phyloP scores from a whole-genome alignment of 768 basidiomycete species.

The Podaxis carcinomalis region DNA sequence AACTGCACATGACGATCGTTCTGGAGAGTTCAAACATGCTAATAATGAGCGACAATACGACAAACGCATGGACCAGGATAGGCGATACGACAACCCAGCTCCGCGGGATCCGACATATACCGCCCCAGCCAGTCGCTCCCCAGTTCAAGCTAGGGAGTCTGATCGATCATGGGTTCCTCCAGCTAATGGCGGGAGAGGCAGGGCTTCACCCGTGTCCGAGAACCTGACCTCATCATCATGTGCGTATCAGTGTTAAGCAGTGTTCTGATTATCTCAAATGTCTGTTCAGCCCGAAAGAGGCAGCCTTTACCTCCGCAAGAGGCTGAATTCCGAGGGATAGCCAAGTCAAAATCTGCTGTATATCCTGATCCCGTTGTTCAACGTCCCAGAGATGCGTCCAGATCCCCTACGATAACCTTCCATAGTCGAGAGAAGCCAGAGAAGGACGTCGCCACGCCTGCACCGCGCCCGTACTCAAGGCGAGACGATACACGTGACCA shows the following conservation, averaged over 20 bases:
- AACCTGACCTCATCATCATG: background rate
- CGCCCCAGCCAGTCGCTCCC: background rate
- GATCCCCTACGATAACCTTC: background rate
- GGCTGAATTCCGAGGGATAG: slow-evolving; percentile 1
- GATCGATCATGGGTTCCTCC: background rate
- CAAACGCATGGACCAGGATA: background rate
- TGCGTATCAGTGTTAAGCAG: background rate
- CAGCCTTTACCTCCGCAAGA: slow-evolving; percentile 9
- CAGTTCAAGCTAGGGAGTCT: background rate
- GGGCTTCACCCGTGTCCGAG: background rate
- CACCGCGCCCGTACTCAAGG: background rate
- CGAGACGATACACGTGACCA: slow-evolving; percentile 3
- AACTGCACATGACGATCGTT: background rate
- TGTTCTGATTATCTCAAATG: background rate
- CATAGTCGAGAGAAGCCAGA: slow-evolving; percentile 1
- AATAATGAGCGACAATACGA: background rate
- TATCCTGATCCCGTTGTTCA: background rate
- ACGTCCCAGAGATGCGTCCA: background rate
- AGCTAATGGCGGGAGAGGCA: background rate
- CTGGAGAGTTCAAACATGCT: background rate
- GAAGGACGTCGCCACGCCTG: background rate
- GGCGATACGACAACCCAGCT: background rate
- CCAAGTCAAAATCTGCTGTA: background rate
- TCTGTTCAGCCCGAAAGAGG: slow-evolving; percentile 2
- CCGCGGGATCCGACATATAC: background rate